These are phyloP conservation scores for Hypoxylon lenormandii DNA, from an alignment of 495 filamentous ascomycete genomes.

Conservation along the genomic window DNA sequence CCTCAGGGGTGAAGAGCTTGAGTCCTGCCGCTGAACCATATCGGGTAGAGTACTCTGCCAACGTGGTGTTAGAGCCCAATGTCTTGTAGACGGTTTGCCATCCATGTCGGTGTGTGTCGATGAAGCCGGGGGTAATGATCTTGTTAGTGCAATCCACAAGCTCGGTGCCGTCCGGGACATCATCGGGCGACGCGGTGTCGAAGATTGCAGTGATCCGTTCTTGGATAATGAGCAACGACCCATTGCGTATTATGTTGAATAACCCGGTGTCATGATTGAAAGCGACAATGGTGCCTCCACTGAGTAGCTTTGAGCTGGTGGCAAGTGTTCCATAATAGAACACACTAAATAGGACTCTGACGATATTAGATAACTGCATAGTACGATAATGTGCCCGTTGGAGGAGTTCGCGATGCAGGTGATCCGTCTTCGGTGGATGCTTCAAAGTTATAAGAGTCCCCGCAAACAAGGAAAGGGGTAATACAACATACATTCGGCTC, in stretches of 20 bases:
- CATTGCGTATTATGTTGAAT: constrained; percentile 10
- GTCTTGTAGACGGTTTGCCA: constrained; percentile 65
- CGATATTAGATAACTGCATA: background rate
- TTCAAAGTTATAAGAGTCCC: too few relatives aligned
- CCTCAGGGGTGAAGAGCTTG: constrained; percentile 46
- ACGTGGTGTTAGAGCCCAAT: constrained; percentile 50
- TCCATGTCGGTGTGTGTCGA: constrained; percentile 66
- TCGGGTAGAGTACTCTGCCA: constrained; percentile 50
- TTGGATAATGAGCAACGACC: background rate
- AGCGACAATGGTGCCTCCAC: constrained; percentile 10
- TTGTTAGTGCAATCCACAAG: constrained; percentile 61
- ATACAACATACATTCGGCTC: too few relatives aligned
- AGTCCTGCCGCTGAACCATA: constrained; percentile 21
- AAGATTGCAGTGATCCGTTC: background rate
- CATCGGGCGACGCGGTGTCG: background rate
- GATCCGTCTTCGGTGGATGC: too few relatives aligned
- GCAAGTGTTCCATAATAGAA: background rate
- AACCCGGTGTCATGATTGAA: constrained; percentile 6
- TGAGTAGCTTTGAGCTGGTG: constrained; percentile 12
- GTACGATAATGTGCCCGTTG: background rate
- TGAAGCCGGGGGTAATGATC: constrained; percentile 65
- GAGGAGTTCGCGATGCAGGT: too few relatives aligned
- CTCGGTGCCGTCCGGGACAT: constrained; percentile 46
- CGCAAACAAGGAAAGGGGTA: too few relatives aligned
- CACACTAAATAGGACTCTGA: background rate